Base-by-base conservation (phyloP, 129 eudicot species). In the Escallonia rubra region DNA sequence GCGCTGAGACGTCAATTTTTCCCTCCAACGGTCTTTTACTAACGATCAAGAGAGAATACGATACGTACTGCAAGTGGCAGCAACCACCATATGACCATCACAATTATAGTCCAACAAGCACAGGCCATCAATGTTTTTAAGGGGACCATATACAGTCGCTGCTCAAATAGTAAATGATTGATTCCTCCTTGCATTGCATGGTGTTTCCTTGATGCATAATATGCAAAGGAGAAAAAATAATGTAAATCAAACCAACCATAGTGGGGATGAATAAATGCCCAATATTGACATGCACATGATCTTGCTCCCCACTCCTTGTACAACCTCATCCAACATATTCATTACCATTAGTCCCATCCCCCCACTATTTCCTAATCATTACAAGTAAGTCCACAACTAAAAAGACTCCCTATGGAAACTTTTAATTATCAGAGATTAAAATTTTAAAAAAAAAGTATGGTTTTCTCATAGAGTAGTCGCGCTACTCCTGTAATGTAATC, bases 201-300 rank as follows among this genome's bases (percentile, higher is more conserved):
- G 63, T 41, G 42, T 34, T 57, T 16, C 39, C 0, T 34, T 54
- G 41, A 7, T 23, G 1, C 8, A 5, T 43, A 61, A 3, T 41
- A 61, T 39, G 10, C 5, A 10, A 41, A 41, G 47, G 8, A 9
- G 10, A 11, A 60, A 10, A 15, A 57, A 62, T 6, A 15, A 59
- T 46, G 34, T 23, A 23, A 23, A 23, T 23, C 34, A 23, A 64
- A 65, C 82, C 73, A 76, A 65, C 68, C 72, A 64, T 70, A 72
- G 60, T 78, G 65, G 68, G 47, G 40, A 56, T 52, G 44, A 82
- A 69, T 79, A 78, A 79, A 81, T 80, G 77, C 76, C 62, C 79
- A 67, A 69, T 23, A 23, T 80, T 64, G 67, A 79, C 87, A 64
- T 73, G 69, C 90, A 87, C 95, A 79, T 87, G 95, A 57, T 76